A percentile compares a stretch with the other conserved stretches of the same genome.
Conservation (phyloP, 257 asterid species). For the Ilex asprella region DNA sequence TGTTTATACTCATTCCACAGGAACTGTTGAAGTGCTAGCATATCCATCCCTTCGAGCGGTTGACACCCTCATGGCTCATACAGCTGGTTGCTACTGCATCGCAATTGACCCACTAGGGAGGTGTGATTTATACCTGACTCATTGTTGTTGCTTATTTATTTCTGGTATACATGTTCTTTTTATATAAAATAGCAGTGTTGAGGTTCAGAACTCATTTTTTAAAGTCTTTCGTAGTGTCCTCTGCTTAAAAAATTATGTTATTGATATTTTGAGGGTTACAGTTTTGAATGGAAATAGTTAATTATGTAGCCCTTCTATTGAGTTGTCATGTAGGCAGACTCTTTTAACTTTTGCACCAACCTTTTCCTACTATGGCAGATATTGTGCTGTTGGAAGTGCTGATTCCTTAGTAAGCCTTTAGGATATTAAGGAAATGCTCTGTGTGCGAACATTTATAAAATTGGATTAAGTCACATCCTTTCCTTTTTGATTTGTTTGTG, state of each 20-base stretch:
- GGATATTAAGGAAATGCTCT: constrained; percentile 94
- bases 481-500: not conserved
- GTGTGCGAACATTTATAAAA: constrained; percentile 84
- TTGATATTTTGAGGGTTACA: no score
- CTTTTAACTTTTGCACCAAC: constrained; percentile 8
- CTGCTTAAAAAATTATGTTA: no score
- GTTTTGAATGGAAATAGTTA: no score
- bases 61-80: constrained; percentile 90
- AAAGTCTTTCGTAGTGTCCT: no score
- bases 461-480: constrained; percentile 60
- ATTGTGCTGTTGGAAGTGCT: constrained; percentile 98
- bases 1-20: constrained; percentile 26
- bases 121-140: constrained; percentile 27
- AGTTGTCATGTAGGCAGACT: constrained; percentile 6
- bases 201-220: not conserved
- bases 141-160: not conserved
- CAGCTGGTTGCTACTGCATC: constrained; percentile 99
- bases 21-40: constrained; percentile 93
- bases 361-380: constrained; percentile 27
- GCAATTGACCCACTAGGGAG: constrained; percentile 95
- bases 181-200: constrained; percentile 5
- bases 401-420: constrained; percentile 94
- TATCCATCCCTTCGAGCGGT: constrained; percentile 78
- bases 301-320: constrained; percentile 2
- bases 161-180: constrained; percentile 1